phyloP scores from a whole-genome alignment of 1,284 basidiomycete species.

The Inonotus obliquus region DNA sequence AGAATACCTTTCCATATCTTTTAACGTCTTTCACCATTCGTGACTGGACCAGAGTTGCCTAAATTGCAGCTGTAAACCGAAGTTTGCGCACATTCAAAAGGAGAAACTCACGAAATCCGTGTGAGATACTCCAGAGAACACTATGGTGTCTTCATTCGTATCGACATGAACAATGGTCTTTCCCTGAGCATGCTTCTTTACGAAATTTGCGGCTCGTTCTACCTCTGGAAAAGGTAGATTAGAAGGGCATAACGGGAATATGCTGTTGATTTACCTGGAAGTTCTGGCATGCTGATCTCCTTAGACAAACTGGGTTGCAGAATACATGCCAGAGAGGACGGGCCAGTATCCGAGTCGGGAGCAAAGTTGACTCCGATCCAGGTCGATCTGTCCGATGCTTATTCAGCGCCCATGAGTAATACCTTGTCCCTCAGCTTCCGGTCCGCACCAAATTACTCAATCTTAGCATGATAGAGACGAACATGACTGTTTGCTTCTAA shows the following conservation, averaged over 20 bases:
- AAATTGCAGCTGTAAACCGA: conserved; percentile 1
- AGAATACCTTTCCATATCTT: conserved; percentile 67
- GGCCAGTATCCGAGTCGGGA: too few relatives aligned
- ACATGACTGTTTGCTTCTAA: not conserved
- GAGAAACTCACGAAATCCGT: conserved; percentile 56
- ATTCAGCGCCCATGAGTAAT: not conserved
- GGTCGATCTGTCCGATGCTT: not conserved
- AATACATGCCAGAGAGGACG: too few relatives aligned
- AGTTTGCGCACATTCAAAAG: not conserved
- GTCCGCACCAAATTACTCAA: not conserved
- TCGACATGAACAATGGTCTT: conserved; percentile 57
- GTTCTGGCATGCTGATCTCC: conserved; percentile 49
- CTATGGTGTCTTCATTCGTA: conserved; percentile 63
- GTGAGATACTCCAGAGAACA: conserved; percentile 59
- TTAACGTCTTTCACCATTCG: conserved; percentile 55
- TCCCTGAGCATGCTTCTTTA: conserved; percentile 51
- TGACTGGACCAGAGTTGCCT: conserved; percentile 59
- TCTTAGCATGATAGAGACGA: not conserved
- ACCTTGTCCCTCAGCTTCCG: not conserved
- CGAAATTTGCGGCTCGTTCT: conserved; percentile 34
- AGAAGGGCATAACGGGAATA: not conserved
- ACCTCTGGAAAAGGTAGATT: not conserved
- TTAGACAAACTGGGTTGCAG: too few relatives aligned
- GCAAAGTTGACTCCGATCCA: not conserved
- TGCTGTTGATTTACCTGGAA: conserved; percentile 44